Percentiles rank a stretch among this genome's conserved stretches.
Conservation (phyloP, 2,329 filamentous ascomycete species). For the Raffaelea ambrosiae region DNA sequence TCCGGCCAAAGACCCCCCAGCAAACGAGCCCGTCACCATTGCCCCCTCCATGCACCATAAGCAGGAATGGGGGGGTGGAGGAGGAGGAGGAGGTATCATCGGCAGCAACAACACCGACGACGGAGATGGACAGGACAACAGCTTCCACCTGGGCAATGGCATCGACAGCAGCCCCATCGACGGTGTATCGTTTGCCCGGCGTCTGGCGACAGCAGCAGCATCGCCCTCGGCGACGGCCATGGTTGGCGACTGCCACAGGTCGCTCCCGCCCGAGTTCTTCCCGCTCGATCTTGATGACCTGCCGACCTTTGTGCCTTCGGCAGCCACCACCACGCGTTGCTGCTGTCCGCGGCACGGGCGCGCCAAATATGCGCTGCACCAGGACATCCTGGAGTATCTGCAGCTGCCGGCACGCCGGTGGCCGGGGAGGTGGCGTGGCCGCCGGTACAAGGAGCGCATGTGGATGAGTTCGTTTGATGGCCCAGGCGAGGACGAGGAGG, state of each 20-base stretch:
- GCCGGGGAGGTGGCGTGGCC: constrained; percentile 1
- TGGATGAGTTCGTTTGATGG: constrained; percentile 8
- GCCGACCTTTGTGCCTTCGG: not conserved
- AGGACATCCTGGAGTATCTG: not conserved
- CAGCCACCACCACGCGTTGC: not conserved
- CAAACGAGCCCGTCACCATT: not conserved
- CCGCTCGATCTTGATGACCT: constrained; percentile 1
- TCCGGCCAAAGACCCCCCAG: not conserved
- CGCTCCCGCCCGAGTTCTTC: constrained; percentile 1
- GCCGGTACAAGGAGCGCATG: not conserved
- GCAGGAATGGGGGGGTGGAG: not conserved
- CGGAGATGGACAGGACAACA: too few species aligned
- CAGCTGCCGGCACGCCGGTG: not conserved
- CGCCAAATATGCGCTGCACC: not conserved
- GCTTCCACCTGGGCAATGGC: too few species aligned
- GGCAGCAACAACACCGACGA: too few species aligned
- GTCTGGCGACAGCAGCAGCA: not conserved
- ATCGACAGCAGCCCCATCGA: not conserved
- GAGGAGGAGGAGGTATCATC: not conserved
- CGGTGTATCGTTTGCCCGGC: not conserved
- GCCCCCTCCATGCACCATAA: not conserved
- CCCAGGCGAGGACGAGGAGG: not conserved
- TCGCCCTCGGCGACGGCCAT: not conserved
- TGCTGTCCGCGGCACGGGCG: not conserved
- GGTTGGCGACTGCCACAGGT: not conserved